These are phyloP conservation scores for Sarocladiaceae sp. DNA, from an alignment of 2,329 filamentous ascomycete species.

Conservation along the genomic window DNA sequence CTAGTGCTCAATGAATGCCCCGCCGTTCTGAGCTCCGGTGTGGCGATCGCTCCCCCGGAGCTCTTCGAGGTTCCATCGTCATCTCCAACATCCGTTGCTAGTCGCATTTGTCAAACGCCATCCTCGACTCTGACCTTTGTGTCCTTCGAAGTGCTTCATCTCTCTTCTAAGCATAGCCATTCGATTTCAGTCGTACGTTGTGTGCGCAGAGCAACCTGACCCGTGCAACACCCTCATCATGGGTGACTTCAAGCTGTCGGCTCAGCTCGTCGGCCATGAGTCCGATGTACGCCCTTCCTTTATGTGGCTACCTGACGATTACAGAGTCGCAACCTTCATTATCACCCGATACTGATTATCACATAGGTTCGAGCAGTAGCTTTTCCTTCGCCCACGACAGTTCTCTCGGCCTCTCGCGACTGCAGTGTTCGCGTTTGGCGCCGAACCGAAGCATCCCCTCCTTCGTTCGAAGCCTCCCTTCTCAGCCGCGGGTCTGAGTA, in stretches of 20 bases:
- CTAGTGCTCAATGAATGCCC: not conserved
- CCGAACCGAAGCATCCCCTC: conserved; percentile 57
- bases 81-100: not conserved
- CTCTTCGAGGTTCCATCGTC: conserved; percentile 9
- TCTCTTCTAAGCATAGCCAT: no score
- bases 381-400: conserved; percentile 64
- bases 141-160: no score
- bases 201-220: not conserved
- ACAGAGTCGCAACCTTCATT: not conserved
- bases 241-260: conserved; percentile 88
- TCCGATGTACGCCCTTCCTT: conserved; percentile 77
- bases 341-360: conserved; percentile 16
- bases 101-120: conserved; percentile 1
- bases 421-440: conserved; percentile 85
- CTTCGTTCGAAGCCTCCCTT: conserved; percentile 70
- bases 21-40: conserved; percentile 2
- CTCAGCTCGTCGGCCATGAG: conserved; percentile 81
- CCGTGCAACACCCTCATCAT: conserved; percentile 34
- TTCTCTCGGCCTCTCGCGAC: conserved; percentile 87
- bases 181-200: not conserved
- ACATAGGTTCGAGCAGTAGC: conserved; percentile 75
- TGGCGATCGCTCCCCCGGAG: not conserved
- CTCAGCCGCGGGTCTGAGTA: conserved; percentile 76
- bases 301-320: not conserved
- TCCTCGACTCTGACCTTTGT: not conserved